Conservation (phyloP, 2,329 filamentous ascomycete genomes). For the Curvularia hawaiiensis region DNA sequence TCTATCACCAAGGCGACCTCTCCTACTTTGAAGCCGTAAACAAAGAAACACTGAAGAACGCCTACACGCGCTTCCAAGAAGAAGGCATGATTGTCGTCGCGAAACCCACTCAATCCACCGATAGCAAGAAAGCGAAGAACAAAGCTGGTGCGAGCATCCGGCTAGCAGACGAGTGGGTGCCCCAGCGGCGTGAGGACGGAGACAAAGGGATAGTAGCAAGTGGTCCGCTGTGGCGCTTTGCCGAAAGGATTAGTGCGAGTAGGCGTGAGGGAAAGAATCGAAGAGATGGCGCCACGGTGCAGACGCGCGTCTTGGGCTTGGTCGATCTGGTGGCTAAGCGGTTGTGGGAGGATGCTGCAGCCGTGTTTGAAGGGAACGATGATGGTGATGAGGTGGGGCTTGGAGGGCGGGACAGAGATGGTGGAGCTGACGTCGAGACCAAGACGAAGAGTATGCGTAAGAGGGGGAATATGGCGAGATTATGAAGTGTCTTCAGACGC, state of each 20-base stretch:
- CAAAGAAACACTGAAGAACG: slow-evolving; percentile 95
- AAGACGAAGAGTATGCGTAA: slow-evolving; percentile 40
- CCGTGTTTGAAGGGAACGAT: slow-evolving; percentile 19
- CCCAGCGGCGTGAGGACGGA: slow-evolving; percentile 64
- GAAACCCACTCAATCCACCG: slow-evolving; percentile 57
- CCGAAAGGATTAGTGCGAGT: slow-evolving; percentile 81
- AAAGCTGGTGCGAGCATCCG: slow-evolving; percentile 58
- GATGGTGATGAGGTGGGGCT: not conserved
- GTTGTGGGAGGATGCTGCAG: slow-evolving; percentile 63
- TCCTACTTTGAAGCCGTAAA: slow-evolving; percentile 99
- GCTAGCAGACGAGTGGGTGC: slow-evolving; percentile 76
- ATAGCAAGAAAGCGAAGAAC: slow-evolving; percentile 60
- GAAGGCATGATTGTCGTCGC: slow-evolving; percentile 83
- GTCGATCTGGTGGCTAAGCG: slow-evolving; percentile 73
- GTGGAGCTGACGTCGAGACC: slow-evolving; percentile 7
- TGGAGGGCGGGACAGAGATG: not conserved
- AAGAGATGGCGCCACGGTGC: slow-evolving; percentile 89
- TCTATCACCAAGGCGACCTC: slow-evolving; percentile 96
- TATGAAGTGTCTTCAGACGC: slow-evolving; percentile 24
- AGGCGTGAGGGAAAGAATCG: slow-evolving; percentile 94
- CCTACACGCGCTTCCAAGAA: slow-evolving; percentile 84
- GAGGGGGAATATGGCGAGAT: slow-evolving; percentile 40
- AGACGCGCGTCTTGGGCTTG: slow-evolving; percentile 76
- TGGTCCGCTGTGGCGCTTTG: slow-evolving; percentile 89
- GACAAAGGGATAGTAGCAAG: slow-evolving; percentile 63